Percentiles rank a stretch among this genome's conserved stretches.
These are phyloP conservation scores for Raphanus hybrid DNA, from an alignment of 441 rosid species.

Conservation along the genomic window DNA sequence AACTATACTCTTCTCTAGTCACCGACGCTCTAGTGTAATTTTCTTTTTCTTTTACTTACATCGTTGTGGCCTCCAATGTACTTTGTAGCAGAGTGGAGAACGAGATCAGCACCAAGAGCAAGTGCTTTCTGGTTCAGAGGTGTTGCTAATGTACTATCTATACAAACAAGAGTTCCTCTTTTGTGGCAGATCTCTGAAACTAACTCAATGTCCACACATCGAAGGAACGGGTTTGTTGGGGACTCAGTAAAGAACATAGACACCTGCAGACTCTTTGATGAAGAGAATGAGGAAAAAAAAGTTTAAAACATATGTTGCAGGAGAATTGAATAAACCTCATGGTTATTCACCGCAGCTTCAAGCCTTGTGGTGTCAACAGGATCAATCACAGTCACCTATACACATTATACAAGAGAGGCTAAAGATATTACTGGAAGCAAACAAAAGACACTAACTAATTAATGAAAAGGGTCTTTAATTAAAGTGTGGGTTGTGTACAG, in stretches of 20 bases:
- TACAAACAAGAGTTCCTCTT: constrained; percentile 83
- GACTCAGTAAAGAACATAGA: constrained; percentile 88
- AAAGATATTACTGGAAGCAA: background rate
- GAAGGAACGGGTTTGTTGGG: constrained; percentile 85
- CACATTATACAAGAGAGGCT: background rate
- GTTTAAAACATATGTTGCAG: background rate
- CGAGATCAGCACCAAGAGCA: constrained; percentile 87
- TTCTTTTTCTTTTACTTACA: background rate
- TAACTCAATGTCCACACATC: constrained; percentile 84
- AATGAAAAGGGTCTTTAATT: background rate
- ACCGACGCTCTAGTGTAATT: background rate
- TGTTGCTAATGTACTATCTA: constrained; percentile 76
- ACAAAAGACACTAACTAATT: background rate
- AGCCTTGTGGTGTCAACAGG: constrained; percentile 69
- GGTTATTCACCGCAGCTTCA: constrained; percentile 60
- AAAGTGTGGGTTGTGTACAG: constrained; percentile 43
- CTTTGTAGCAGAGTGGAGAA: constrained; percentile 20
- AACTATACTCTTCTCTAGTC: background rate
- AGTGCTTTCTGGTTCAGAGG: constrained; percentile 88
- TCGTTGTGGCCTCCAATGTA: constrained; percentile 13
- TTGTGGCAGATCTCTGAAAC: constrained; percentile 80
- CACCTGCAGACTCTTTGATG: background rate
- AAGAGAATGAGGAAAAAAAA: background rate
- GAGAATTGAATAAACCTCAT: constrained; percentile 51
- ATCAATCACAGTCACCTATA: constrained; percentile 81